Percentiles rank a stretch among this genome's conserved stretches.
phyloP scores from a whole-genome alignment of 148 eudicot species.

The Rhododendron molle region DNA sequence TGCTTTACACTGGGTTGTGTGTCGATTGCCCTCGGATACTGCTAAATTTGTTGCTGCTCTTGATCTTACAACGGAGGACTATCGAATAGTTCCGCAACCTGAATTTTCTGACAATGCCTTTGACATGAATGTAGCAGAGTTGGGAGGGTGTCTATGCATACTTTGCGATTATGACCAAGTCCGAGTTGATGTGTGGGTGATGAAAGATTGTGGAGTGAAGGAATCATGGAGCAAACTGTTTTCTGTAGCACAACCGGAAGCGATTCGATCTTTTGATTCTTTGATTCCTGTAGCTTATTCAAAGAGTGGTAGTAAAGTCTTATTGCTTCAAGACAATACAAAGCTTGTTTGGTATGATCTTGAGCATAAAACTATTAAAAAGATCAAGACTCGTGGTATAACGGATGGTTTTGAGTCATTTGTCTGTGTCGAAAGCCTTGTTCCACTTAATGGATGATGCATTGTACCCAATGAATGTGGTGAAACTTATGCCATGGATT shows the following conservation, averaged over 20 bases:
- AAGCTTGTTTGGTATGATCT: conserved; percentile 9
- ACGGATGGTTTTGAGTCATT: background rate
- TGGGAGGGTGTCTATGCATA: conserved; percentile 21
- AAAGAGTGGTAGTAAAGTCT: background rate
- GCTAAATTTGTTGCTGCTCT: background rate
- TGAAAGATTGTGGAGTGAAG: conserved; percentile 5
- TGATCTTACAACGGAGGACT: no score
- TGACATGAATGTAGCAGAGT: conserved; percentile 12
- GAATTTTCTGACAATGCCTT: background rate
- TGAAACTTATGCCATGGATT: background rate
- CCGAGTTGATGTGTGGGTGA: conserved; percentile 24
- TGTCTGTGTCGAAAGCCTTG: conserved; percentile 3
- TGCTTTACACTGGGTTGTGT: conserved; percentile 37
- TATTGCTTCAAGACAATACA: background rate
- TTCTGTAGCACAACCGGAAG: background rate
- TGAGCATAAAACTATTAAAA: background rate
- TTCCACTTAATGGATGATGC: background rate
- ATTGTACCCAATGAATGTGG: background rate
- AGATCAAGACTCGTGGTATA: background rate
- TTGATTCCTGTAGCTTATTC: conserved; percentile 2
- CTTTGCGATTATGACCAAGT: background rate
- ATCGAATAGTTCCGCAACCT: conserved; percentile 23
- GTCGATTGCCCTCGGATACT: background rate
- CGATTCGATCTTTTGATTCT: background rate
- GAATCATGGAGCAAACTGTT: background rate